These are phyloP conservation scores for Solanum hybrid DNA, from an alignment of 305 asterid genomes.

Conservation along the genomic window DNA sequence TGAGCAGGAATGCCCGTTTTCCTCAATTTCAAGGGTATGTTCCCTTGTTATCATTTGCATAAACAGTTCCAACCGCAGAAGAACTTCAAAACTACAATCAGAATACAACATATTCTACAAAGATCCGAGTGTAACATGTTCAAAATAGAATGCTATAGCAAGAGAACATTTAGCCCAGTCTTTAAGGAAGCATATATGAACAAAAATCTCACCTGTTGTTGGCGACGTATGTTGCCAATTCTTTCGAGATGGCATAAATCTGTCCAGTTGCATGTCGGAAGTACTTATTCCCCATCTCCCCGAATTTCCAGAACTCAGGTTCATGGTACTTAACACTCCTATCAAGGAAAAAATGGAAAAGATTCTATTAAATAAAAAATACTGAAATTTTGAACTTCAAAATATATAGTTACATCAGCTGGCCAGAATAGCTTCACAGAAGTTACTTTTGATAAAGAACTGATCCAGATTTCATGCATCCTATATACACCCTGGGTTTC, in stretches of 20 bases:
- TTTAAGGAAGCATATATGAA: not conserved
- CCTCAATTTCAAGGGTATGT: not conserved
- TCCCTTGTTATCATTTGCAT: not conserved
- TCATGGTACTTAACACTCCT: constrained; percentile 73
- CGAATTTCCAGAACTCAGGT: constrained; percentile 77
- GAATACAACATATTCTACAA: not conserved
- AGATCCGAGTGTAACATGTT: not conserved
- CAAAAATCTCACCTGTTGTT: constrained; percentile 39
- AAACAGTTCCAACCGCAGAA: not conserved
- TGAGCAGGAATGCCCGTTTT: not conserved
- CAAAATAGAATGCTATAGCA: not conserved
- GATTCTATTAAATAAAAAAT: not conserved
- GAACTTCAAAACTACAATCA: not conserved
- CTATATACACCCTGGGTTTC: constrained; percentile 61
- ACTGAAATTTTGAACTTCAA: not conserved
- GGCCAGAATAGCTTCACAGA: not conserved
- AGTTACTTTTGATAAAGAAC: constrained; percentile 62
- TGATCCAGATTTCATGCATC: constrained; percentile 94
- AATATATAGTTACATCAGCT: not conserved
- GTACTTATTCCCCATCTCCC: constrained; percentile 62
- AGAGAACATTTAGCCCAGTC: not conserved
- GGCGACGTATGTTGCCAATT: constrained; percentile 52
- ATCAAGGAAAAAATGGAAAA: not conserved
- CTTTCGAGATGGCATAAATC: constrained; percentile 69
- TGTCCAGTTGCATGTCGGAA: constrained; percentile 86